A percentile compares a stretch with the other conserved stretches of the same genome.
Conservation (phyloP, 2,329 filamentous ascomycete genomes). For the Alternaria viburni region DNA sequence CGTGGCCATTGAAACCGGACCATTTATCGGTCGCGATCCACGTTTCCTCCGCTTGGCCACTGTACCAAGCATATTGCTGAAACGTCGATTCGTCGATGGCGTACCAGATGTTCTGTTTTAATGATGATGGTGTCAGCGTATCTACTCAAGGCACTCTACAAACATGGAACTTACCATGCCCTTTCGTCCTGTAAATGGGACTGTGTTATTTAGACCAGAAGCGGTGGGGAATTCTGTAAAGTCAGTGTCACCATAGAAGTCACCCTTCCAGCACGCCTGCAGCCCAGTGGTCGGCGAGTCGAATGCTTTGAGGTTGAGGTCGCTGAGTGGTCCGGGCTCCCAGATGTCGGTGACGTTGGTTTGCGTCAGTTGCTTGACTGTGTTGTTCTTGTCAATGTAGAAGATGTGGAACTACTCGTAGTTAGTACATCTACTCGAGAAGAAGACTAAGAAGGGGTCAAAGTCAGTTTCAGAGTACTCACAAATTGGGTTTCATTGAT, state of each 20-base stretch:
- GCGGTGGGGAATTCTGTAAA: constrained; percentile 47
- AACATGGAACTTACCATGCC: constrained; percentile 41
- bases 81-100: constrained; percentile 50
- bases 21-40: constrained; percentile 46
- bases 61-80: constrained; percentile 51
- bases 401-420: constrained; percentile 47
- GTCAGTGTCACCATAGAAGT: constrained; percentile 57
- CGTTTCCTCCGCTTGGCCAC: constrained; percentile 38
- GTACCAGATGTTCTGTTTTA: constrained; percentile 50
- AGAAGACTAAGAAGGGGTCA: not conserved
- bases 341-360: constrained; percentile 50
- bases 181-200: constrained; percentile 32
- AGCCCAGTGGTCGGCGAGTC: constrained; percentile 90
- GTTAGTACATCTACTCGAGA: not conserved
- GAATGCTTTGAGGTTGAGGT: constrained; percentile 84
- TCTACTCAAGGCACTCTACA: not conserved
- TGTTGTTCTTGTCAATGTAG: constrained; percentile 51
- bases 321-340: constrained; percentile 56
- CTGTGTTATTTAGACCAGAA: constrained; percentile 30
- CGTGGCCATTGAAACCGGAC: constrained; percentile 51
- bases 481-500: constrained; percentile 47
- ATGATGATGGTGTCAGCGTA: not conserved
- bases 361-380: constrained; percentile 48
- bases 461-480: constrained; percentile 7
- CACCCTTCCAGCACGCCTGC: constrained; percentile 79